Base-by-base conservation (phyloP, 495 filamentous ascomycete genomes). In the Penicillium paxilli region DNA sequence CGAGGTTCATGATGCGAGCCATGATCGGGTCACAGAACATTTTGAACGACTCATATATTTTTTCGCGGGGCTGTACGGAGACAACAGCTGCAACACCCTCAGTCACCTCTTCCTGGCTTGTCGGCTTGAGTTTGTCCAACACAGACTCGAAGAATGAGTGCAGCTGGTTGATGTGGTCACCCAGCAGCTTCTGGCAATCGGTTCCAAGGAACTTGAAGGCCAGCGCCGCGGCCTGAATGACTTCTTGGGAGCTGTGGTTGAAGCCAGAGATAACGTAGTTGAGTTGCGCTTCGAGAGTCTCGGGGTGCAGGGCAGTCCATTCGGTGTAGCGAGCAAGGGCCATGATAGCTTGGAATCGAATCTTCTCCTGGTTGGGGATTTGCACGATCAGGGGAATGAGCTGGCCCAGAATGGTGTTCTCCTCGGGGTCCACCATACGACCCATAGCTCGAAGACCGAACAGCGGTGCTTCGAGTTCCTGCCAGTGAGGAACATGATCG, bases 391-490 rank as follows among this genome's bases (percentile, higher is more conserved):
- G 75, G 7, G 90, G 91, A 68, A 99, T 95, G 10, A 98, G 86
- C 61, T 93, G 88, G 2, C 89, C 88, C 10, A 99, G 76, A 49
- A 99, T 84, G 21, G 85, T 83, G 55, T 80, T 88, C 66, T 99
- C 94, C 47, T 95, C 87, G 30, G 85, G 82, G 12, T 92, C 87
- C 14, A 99, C 92, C 92, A 97, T 97, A 38, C 92, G 87, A 8
- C 94, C 94, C 91, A 99, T 96, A 1, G 94, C 94, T 47, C 94
- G 83, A 79, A 99, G 84, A 54, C 89, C 90, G 68, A 99, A 99
- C 11, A 99, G 79, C 3, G 94, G 92, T 5, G 95, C 92, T 69
- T 99, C 94, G 9, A 99, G 79, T 62, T 92, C 84, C 71, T 98
- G 94, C 94, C 94, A 99, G 53, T 96, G 86, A 4, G 91, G 90